Conservation (phyloP, 2,329 filamentous ascomycete genomes). For the Trichoderma sp. region DNA sequence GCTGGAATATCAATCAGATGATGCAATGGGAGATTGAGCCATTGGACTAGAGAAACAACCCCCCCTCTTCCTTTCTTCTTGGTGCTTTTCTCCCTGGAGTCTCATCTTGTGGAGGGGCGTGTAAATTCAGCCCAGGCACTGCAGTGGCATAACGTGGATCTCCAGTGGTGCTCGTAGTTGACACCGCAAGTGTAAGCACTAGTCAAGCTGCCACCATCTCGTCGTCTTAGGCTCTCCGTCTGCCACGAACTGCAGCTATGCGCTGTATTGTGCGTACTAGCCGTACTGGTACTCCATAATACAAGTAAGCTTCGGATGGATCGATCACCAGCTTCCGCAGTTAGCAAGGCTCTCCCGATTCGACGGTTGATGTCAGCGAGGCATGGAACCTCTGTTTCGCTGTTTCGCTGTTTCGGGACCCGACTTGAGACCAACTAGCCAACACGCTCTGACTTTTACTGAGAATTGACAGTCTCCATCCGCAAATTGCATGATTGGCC, state of each 20-base stretch:
- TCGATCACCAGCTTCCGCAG: slow-evolving; percentile 19
- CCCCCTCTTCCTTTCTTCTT: not conserved
- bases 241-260: slow-evolving; percentile 20
- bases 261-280: slow-evolving; percentile 5
- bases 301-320: slow-evolving; percentile 10
- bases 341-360: slow-evolving; percentile 16
- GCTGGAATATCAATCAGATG: slow-evolving; percentile 12
- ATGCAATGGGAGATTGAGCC: not conserved
- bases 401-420: not conserved
- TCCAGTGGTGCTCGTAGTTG: not conserved
- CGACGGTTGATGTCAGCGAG: not conserved
- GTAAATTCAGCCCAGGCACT: slow-evolving; percentile 21
- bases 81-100: not conserved
- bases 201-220: slow-evolving; percentile 16
- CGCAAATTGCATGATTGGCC: slow-evolving; percentile 7
- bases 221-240: slow-evolving; percentile 12
- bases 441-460: not conserved
- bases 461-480: not conserved
- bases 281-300: slow-evolving; percentile 1
- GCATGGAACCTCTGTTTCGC: not conserved
- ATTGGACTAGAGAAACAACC: not conserved
- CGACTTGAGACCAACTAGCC: not conserved
- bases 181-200: slow-evolving; percentile 24
- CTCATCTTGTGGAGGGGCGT: slow-evolving; percentile 11
- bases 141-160: slow-evolving; percentile 14